Evolutionary conservation across 1,284 basidiomycete species (phyloP).

Genomic region (Ceratobasidium sp.): DNA sequence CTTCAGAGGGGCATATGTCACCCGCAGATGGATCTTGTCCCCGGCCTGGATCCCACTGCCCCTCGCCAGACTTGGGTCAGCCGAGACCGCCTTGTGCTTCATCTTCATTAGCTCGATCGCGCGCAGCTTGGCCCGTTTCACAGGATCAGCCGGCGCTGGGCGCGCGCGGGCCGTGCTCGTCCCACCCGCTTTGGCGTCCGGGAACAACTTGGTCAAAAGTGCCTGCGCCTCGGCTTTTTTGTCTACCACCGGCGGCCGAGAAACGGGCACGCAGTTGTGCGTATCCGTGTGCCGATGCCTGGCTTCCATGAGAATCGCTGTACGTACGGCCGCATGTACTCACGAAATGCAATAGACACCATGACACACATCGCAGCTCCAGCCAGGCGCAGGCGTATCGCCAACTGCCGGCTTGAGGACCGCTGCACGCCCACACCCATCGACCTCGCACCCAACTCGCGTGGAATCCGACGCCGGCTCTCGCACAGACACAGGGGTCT

Average conservation of each 20-base stretch:
- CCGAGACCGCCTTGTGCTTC: constrained; percentile 74
- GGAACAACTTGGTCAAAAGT: constrained; percentile 70
- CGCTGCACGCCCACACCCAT: constrained; percentile 67
- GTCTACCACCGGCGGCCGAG: constrained; percentile 48
- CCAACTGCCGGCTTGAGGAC: constrained; percentile 65
- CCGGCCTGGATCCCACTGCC: constrained; percentile 62
- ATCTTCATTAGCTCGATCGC: constrained; percentile 78
- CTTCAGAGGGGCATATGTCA: constrained; percentile 56
- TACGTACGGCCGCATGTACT: constrained; percentile 40
- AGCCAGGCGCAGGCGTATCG: constrained; percentile 35
- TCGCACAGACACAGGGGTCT: constrained; percentile 49
- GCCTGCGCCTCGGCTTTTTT: constrained; percentile 67
- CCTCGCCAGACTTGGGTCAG: constrained; percentile 66
- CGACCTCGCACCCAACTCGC: constrained; percentile 55
- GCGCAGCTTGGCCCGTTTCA: constrained; percentile 67
- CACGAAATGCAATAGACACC: constrained; percentile 75
- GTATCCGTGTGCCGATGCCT: constrained; percentile 73
- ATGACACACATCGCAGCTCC: constrained; percentile 59
- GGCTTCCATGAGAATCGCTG: constrained; percentile 26
- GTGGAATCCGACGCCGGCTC: constrained; percentile 16
- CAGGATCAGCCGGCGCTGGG: constrained; percentile 64
- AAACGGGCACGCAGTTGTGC: constrained; percentile 63
- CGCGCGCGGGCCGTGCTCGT: constrained; percentile 51
- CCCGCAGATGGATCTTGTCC: constrained; percentile 70
- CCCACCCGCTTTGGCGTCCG: constrained; percentile 51